These are phyloP conservation scores for Hypoxylon cercidicola DNA, from an alignment of 495 filamentous ascomycete genomes.

Conservation along the genomic window DNA sequence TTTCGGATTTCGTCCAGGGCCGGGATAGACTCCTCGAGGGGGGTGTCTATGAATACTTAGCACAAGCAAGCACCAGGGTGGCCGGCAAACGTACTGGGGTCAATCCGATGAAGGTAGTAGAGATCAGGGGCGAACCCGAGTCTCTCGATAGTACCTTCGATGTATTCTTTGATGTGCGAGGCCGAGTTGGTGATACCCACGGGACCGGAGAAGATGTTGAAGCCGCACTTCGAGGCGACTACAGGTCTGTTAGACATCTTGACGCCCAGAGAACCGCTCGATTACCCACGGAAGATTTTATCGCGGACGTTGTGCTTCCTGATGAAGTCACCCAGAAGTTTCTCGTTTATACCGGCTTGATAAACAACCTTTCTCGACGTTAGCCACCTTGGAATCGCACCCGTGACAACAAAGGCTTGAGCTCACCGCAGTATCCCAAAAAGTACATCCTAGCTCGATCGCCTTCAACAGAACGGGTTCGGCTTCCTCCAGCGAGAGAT, in stretches of 20 bases:
- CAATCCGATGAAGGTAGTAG: slow-evolving; percentile 28
- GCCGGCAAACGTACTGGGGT: neutral
- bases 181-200: slow-evolving; percentile 59
- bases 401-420: neutral
- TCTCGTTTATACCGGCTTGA: slow-evolving; percentile 59
- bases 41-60: slow-evolving; percentile 50
- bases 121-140: slow-evolving; percentile 61
- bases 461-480: slow-evolving; percentile 63
- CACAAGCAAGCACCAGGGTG: neutral
- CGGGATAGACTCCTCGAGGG: slow-evolving; percentile 59
- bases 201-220: slow-evolving; percentile 6
- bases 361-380: slow-evolving; percentile 55
- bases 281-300: neutral
- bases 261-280: no score
- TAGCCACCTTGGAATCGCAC: neutral
- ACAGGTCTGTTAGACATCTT: neutral
- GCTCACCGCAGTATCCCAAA: slow-evolving; percentile 63
- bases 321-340: slow-evolving; percentile 64
- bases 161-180: slow-evolving; percentile 61
- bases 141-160: slow-evolving; percentile 62
- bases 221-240: slow-evolving; percentile 1
- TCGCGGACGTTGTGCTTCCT: slow-evolving; percentile 58
- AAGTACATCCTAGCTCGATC: slow-evolving; percentile 62
- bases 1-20: slow-evolving; percentile 59
- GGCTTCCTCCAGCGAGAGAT: slow-evolving; percentile 56